phyloP scores from a whole-genome alignment of 2,329 filamentous ascomycete genomes.

The Aspergillus ibericus region DNA sequence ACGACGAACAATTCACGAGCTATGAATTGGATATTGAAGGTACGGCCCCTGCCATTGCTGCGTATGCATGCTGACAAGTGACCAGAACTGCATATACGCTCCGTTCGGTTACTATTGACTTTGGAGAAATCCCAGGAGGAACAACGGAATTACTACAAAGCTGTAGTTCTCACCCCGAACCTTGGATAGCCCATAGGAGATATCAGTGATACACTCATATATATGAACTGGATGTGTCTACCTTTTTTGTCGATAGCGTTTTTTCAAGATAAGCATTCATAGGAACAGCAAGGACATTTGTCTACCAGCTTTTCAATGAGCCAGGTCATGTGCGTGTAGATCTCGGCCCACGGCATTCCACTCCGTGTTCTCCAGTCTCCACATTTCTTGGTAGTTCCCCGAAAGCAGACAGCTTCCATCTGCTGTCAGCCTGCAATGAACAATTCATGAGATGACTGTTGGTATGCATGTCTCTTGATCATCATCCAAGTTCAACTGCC shows the following conservation, averaged over 20 bases:
- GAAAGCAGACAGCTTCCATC: background rate
- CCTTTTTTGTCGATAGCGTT: background rate
- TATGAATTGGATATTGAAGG: slow-evolving; percentile 74
- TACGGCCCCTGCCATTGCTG: slow-evolving; percentile 40
- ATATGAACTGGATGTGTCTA: background rate
- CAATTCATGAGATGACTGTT: too few relatives aligned
- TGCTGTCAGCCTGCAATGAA: background rate
- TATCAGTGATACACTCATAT: background rate
- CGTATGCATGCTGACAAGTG: background rate
- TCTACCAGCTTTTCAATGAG: background rate
- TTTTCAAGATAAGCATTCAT: background rate
- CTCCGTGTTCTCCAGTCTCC: background rate
- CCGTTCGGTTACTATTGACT: slow-evolving; percentile 62
- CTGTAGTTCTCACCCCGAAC: slow-evolving; percentile 48
- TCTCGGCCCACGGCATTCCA: background rate
- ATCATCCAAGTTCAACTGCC: too few relatives aligned
- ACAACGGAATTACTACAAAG: slow-evolving; percentile 61
- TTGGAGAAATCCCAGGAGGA: slow-evolving; percentile 65
- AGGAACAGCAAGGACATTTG: background rate
- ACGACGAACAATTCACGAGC: slow-evolving; percentile 66
- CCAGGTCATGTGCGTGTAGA: background rate
- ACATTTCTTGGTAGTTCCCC: background rate
- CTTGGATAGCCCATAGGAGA: background rate
- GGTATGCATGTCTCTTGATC: too few relatives aligned
- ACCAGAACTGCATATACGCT: slow-evolving; percentile 66